Evolutionary conservation across 2,329 filamentous ascomycete species (phyloP).

Genomic region (Phialophora verrucosa): DNA sequence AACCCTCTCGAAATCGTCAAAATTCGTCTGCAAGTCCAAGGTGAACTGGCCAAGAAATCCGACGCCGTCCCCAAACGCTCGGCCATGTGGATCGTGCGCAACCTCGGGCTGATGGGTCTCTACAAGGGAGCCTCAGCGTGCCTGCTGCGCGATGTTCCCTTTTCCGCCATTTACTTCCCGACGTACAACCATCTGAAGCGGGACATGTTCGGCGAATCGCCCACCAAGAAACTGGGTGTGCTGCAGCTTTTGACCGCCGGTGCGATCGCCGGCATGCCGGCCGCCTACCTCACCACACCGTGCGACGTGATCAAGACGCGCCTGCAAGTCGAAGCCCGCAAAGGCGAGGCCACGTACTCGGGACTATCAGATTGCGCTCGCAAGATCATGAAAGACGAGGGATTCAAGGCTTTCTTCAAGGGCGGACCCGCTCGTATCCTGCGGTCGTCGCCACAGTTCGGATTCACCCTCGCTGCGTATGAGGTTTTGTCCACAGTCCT

Average conservation of each 20-base stretch:
- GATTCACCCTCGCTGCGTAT: slow-evolving; percentile 94
- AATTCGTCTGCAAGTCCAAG: slow-evolving; percentile 96
- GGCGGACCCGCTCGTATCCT: slow-evolving; percentile 93
- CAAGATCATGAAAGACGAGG: slow-evolving; percentile 88
- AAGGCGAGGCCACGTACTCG: slow-evolving; percentile 88
- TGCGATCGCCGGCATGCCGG: slow-evolving; percentile 91
- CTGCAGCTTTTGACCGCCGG: slow-evolving; percentile 90
- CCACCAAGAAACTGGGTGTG: slow-evolving; percentile 83
- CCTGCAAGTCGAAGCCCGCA: slow-evolving; percentile 94
- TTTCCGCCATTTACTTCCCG: slow-evolving; percentile 99
- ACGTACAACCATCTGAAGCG: slow-evolving; percentile 93
- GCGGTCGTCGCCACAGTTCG: slow-evolving; percentile 94
- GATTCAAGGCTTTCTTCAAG: slow-evolving; percentile 97
- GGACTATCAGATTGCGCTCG: slow-evolving; percentile 82
- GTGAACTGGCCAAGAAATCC: slow-evolving; percentile 87
- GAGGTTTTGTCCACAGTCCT: slow-evolving; percentile 83
- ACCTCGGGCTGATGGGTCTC: slow-evolving; percentile 88
- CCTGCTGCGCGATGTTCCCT: slow-evolving; percentile 92
- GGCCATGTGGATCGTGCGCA: slow-evolving; percentile 96
- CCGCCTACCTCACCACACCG: slow-evolving; percentile 92
- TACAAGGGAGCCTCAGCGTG: slow-evolving; percentile 98
- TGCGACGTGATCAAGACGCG: slow-evolving; percentile 99
- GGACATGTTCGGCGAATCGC: slow-evolving; percentile 86
- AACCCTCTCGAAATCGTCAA: slow-evolving; percentile 99
- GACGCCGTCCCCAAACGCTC: slow-evolving; percentile 84